Evolutionary conservation across 192 early-diverging fungal species (phyloP), one percentile per base, ranked within the genome.

Genomic region (Entomortierella chlamydospora): DNA sequence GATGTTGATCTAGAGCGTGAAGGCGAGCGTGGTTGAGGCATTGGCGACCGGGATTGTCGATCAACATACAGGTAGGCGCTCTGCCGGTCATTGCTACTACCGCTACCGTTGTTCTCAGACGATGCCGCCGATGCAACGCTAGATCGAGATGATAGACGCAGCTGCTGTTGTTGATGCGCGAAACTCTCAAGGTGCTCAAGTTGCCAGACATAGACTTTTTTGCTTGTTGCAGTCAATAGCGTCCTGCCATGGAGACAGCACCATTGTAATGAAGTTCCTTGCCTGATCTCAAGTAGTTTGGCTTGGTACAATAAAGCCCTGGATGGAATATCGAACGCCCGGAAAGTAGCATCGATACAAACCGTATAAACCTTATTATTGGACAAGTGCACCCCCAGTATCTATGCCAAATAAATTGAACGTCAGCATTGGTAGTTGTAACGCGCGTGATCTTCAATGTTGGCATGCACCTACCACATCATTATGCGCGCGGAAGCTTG

Each of bases 401-500:
- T 79, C 76, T 79, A 77, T 55, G 2, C 6, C 0, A 23, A 26
- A 56, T 56, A 43, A 20, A 51, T 18, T 47, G 45, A 47, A 12
- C 15, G 20, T 47, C 12, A 20, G 45, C 3, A 41, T 41, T 6
- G 13, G 13, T 41, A 41, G 6, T 41, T 41, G 39, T 9, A 41
- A n/a, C n/a, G n/a, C n/a, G n/a, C n/a, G n/a, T n/a, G n/a, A n/a
- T n/a, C n/a, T n/a, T n/a, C n/a, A n/a, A n/a, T n/a, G n/a, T n/a
- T n/a, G n/a, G n/a, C n/a, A n/a, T n/a, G n/a, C 5, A 6, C 68
- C 45, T 72, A 81, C 78, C 58, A 68, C 61, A 49, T 81, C 69
- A n/a, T 68, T 72, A 33, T 72, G 68, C 10, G 64, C 78, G 1
- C 78, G 68, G 70, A 81, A 81, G 18, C 59, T 72, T 22, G 78